A percentile compares a stretch with the other conserved stretches of the same genome.
phyloP scores from a whole-genome alignment of 148 eudicot species.

The Cornus controversa region DNA sequence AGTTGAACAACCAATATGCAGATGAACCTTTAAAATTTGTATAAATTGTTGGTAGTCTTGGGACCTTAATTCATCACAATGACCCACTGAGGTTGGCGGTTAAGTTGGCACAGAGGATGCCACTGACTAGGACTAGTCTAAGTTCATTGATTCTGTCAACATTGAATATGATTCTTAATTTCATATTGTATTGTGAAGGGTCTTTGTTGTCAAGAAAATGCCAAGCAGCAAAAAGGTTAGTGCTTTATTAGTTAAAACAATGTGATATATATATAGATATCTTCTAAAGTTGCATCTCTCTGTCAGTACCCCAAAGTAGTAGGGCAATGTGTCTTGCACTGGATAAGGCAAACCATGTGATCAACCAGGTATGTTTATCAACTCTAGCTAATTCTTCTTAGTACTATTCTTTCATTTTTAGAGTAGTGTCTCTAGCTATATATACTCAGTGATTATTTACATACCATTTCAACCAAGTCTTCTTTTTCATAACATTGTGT shows the following conservation, averaged over 20 bases:
- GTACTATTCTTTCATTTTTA: no score
- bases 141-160: not conserved
- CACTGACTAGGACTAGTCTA: not conserved
- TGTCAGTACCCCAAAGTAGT: conserved; percentile 15
- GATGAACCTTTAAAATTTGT: not conserved
- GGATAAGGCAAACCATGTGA: conserved; percentile 33
- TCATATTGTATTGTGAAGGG: not conserved
- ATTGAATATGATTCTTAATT: not conserved
- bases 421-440: not conserved
- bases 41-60: no score
- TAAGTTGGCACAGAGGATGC: not conserved
- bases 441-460: not conserved
- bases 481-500: not conserved
- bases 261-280: not conserved
- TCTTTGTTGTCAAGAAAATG: not conserved
- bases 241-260: not conserved
- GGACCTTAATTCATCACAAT: not conserved
- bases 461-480: not conserved
- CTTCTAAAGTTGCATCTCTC: not conserved
- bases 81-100: not conserved
- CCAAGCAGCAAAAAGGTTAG: not conserved
- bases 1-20: no score
- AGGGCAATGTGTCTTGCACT: conserved; percentile 27
- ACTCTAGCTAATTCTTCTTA: no score
- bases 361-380: not conserved